A percentile compares a stretch with the other conserved stretches of the same genome.
These are phyloP conservation scores for Hanseniaspora singularis DNA, from an alignment of 805 yeast genomes.

Conservation along the genomic window DNA sequence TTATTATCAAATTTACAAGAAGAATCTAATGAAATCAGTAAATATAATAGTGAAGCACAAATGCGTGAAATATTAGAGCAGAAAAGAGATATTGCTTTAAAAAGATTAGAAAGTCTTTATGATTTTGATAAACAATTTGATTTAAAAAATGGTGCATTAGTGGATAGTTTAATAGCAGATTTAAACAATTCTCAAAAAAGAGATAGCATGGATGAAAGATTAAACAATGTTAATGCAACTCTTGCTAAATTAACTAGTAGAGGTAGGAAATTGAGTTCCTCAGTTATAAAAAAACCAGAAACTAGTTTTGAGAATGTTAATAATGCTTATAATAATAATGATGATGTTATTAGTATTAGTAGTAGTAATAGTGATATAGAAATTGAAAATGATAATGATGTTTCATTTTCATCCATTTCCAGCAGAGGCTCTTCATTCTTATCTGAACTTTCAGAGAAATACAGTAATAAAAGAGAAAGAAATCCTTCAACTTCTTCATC, in stretches of 20 bases:
- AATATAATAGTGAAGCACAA: slow-evolving; percentile 42
- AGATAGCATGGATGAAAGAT: slow-evolving; percentile 5
- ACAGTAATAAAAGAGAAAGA: slow-evolving; percentile 17
- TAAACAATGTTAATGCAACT: slow-evolving; percentile 13
- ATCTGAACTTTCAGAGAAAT: slow-evolving; percentile 27
- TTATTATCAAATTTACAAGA: slow-evolving; percentile 52
- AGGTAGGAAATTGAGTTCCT: background rate
- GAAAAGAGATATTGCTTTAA: slow-evolving; percentile 56
- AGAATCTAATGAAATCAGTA: slow-evolving; percentile 67
- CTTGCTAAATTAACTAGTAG: slow-evolving; percentile 11
- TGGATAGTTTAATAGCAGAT: slow-evolving; percentile 3
- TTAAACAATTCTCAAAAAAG: background rate
- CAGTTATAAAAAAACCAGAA: background rate
- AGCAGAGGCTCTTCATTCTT: slow-evolving; percentile 24
- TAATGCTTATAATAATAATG: background rate
- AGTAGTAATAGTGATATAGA: no score
- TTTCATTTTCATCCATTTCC: slow-evolving; percentile 15
- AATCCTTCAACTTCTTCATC: slow-evolving; percentile 5
- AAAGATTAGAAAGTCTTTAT: slow-evolving; percentile 52
- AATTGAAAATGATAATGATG: slow-evolving; percentile 14
- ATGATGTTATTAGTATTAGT: no score
- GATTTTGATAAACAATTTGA: slow-evolving; percentile 46
- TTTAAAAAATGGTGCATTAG: slow-evolving; percentile 3
- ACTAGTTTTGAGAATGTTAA: background rate
- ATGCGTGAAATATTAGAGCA: slow-evolving; percentile 46